Conservation (phyloP, 768 basidiomycete species). For the Lanmaoa pseudosensibilis region DNA sequence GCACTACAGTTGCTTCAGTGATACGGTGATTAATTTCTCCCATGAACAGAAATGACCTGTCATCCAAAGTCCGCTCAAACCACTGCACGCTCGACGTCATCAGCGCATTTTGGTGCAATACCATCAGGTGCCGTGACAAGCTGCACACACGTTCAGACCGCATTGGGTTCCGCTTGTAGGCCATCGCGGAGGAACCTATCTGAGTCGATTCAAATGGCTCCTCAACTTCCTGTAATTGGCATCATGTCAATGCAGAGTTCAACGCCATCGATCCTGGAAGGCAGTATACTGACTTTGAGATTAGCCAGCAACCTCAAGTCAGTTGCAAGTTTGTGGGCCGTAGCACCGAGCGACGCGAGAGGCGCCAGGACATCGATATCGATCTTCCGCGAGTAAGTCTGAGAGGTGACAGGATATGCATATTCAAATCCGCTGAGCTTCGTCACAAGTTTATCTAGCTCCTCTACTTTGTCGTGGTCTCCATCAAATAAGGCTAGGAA, state of each 20-base stretch:
- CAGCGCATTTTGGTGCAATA: conserved; percentile 91
- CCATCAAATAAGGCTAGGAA: conserved; percentile 94
- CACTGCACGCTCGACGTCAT: conserved; percentile 96
- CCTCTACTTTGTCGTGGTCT: conserved; percentile 92
- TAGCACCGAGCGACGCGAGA: conserved; percentile 86
- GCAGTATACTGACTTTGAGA: conserved; percentile 60
- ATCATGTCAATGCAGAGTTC: conserved; percentile 3
- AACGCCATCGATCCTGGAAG: background rate
- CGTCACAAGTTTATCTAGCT: conserved; percentile 86
- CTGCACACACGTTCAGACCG: conserved; percentile 97
- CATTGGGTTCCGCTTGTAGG: conserved; percentile 99
- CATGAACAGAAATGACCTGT: conserved; percentile 54
- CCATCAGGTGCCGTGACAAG: conserved; percentile 93
- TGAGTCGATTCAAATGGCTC: conserved; percentile 99
- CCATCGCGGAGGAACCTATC: conserved; percentile 97
- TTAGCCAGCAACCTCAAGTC: conserved; percentile 93
- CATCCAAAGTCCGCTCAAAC: conserved; percentile 98
- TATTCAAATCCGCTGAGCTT: conserved; percentile 90
- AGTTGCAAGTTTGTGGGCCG: conserved; percentile 97
- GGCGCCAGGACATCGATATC: conserved; percentile 91
- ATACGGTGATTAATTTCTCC: background rate
- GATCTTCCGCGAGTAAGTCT: conserved; percentile 98
- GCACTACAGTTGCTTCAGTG: conserved; percentile 53
- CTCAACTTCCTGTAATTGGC: conserved; percentile 74
- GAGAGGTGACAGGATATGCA: conserved; percentile 96